Conservation (phyloP, 495 filamentous ascomycete genomes). For the Podospora pseudocomata region DNA sequence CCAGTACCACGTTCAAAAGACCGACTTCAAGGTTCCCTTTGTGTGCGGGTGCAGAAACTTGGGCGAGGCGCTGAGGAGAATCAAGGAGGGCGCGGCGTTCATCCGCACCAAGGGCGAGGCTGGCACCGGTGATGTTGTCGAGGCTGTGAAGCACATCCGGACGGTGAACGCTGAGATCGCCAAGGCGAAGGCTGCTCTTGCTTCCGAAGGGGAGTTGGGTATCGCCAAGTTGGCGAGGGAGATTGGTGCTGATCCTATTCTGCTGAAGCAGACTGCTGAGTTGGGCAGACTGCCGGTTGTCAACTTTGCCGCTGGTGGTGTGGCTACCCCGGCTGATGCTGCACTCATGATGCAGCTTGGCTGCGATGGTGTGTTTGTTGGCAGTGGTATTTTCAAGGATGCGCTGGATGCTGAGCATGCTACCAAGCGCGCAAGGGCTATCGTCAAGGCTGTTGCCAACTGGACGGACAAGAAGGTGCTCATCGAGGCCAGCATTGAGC, state of each 20-base stretch:
- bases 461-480: conserved; percentile 82
- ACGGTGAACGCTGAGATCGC: conserved; percentile 82
- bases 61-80: conserved; percentile 87
- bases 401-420: conserved; percentile 65
- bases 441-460: conserved; percentile 91
- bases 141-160: conserved; percentile 94
- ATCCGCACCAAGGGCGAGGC: conserved; percentile 98
- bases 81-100: conserved; percentile 95
- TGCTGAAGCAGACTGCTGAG: conserved; percentile 82
- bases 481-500: conserved; percentile 77
- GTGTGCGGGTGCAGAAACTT: conserved; percentile 96
- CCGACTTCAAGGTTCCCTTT: conserved; percentile 78
- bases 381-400: conserved; percentile 91
- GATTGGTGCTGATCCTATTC: conserved; percentile 66
- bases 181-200: conserved; percentile 61
- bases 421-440: conserved; percentile 80
- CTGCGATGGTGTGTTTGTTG: conserved; percentile 97
- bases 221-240: conserved; percentile 76
- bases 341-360: conserved; percentile 99
- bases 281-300: conserved; percentile 89
- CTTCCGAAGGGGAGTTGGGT: conserved; percentile 58
- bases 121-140: conserved; percentile 95
- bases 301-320: conserved; percentile 96
- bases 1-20: conserved; percentile 86
- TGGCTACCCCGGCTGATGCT: conserved; percentile 94